Evolutionary conservation across 345 rosid species (phyloP).

Genomic region (Durio zibethinus): DNA sequence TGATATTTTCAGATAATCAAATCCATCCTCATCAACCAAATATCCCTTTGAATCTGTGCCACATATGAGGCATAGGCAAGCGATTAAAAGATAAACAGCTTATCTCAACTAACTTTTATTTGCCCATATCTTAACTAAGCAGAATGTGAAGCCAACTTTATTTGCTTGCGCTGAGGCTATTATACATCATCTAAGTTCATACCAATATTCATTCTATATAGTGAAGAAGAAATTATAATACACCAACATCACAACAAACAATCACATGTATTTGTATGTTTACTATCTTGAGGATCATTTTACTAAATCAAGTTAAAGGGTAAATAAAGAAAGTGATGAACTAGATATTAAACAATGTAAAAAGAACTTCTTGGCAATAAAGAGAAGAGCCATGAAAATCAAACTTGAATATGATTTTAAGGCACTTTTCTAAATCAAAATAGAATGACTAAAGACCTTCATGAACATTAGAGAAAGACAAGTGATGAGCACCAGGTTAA

Average conservation of each 20-base stretch:
- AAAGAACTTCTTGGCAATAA: not conserved
- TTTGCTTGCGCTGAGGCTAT: not conserved
- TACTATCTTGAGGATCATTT: not conserved
- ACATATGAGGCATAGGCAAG: slow-evolving; percentile 24
- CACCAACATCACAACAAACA: not conserved
- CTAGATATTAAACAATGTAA: not conserved
- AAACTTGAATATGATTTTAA: not conserved
- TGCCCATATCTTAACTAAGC: not conserved
- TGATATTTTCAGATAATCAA: slow-evolving; percentile 92
- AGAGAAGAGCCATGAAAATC: not conserved
- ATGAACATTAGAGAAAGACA: not conserved
- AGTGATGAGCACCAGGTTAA: not conserved
- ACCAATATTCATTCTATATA: not conserved
- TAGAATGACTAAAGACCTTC: not conserved
- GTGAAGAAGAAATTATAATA: not conserved
- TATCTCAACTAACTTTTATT: slow-evolving; percentile 17
- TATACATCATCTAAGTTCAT: not conserved
- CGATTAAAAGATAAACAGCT: slow-evolving; percentile 8
- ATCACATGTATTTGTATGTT: not conserved
- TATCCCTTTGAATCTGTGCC: slow-evolving; percentile 87
- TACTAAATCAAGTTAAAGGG: not conserved
- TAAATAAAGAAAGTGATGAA: not conserved
- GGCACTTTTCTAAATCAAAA: not conserved
- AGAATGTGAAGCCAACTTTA: not conserved
- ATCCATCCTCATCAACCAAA: slow-evolving; percentile 96